Base-by-base conservation (phyloP, 495 filamentous ascomycete species). In the Podospora anserina region DNA sequence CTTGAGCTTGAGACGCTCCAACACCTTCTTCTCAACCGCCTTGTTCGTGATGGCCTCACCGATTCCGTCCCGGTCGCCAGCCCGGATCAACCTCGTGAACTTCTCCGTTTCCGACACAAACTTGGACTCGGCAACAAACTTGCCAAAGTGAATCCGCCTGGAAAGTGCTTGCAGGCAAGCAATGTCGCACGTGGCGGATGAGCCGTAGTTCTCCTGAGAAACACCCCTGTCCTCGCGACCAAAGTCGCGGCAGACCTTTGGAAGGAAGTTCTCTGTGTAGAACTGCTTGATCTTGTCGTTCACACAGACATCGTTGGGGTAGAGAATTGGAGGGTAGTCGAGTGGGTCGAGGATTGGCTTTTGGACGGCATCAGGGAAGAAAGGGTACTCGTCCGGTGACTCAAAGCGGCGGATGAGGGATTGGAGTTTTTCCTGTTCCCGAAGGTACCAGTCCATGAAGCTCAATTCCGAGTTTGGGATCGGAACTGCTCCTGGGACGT, bases 61-160 rank as follows among this genome's bases (percentile, higher is more conserved):
- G 69, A 99, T 92, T 3, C 89, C 96, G 13, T 84, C 78, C 4
- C 92, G 82, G 80, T 99, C 94, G 64, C 83, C 88, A 15, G 85
- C 88, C 72, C 87, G 87, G 78, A 99, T 97, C 80, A 97, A 76
- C 64, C 81, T 77, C 1, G 92, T 92, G 78, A 93, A 98, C 66
- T 76, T 82, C 72, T 94, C 92, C 32, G 88, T 86, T 72, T 97
- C 92, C 67, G 90, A 87, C 72, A 85, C 87, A 78, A 97, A 99
- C 83, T 99, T 99, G n/a, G 91, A 89, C 83, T 99, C 96, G 13
- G 96, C 96, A 4, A 99, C 96, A 75, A 97, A 97, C 83, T 97
- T 99, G 66, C 96, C 96, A 79, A 97, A 99, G 78, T 99, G 96
- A 69, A 99, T 92, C 61, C 96, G 85, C 19, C 94, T 85, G 57